Conservation (phyloP, 2,329 filamentous ascomycete species). For the Apiospora saccharicola region DNA sequence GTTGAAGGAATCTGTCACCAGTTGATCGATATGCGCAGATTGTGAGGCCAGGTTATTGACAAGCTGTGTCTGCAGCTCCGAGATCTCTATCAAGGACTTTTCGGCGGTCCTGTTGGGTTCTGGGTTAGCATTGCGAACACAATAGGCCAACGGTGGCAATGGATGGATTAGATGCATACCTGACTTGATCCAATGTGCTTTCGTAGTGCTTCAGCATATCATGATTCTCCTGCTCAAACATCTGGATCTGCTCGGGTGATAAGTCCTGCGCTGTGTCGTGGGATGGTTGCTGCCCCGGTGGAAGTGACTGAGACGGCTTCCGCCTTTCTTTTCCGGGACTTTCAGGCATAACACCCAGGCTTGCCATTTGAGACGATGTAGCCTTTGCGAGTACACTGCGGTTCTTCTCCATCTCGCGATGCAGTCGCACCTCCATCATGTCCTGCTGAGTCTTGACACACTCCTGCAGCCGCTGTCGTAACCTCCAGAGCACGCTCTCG, state of each 20-base stretch:
- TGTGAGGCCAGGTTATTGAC: constrained; percentile 86
- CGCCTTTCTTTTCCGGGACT: constrained; percentile 31
- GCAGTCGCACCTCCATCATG: constrained; percentile 92
- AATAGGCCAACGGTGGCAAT: neutral
- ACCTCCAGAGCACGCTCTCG: constrained; percentile 83
- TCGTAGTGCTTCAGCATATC: constrained; percentile 94
- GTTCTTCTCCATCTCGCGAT: constrained; percentile 86
- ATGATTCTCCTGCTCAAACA: constrained; percentile 93
- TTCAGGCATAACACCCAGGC: constrained; percentile 30
- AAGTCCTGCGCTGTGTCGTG: constrained; percentile 58
- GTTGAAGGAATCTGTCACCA: constrained; percentile 82
- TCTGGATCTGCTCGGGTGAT: constrained; percentile 84
- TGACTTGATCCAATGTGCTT: constrained; percentile 91
- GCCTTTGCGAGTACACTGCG: constrained; percentile 83
- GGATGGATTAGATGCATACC: constrained; percentile 57
- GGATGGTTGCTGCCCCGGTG: constrained; percentile 35
- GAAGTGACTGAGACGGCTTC: constrained; percentile 34
- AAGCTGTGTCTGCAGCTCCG: constrained; percentile 88
- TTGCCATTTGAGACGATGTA: constrained; percentile 42
- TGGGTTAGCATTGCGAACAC: neutral
- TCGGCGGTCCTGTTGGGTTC: constrained; percentile 73
- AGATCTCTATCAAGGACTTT: constrained; percentile 89
- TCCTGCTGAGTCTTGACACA: constrained; percentile 80
- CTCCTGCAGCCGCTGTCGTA: constrained; percentile 77
- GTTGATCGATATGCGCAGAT: constrained; percentile 85